Conservation (phyloP, 148 eudicot species). For the Oxyria digyna region DNA sequence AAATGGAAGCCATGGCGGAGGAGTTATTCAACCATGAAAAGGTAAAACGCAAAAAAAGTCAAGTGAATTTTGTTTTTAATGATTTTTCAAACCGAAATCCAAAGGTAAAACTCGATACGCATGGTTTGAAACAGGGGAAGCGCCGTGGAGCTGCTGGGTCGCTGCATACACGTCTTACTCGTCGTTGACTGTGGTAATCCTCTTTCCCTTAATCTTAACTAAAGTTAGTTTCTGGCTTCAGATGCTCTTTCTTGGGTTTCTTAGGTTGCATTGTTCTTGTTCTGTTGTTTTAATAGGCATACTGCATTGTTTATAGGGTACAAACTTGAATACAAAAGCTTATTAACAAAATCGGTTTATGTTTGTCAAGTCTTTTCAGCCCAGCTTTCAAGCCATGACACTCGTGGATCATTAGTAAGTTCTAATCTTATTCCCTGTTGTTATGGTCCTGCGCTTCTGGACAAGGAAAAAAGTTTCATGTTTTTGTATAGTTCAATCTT, state of each 20-base stretch:
- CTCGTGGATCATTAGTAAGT: too few species aligned
- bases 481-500: too few species aligned
- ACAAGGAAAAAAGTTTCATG: too few species aligned
- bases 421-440: too few species aligned
- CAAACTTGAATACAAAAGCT: too few species aligned
- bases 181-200: constrained; percentile 24
- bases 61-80: neutral
- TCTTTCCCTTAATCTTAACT: neutral
- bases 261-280: too few species aligned
- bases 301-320: too few species aligned
- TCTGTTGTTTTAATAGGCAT: too few species aligned
- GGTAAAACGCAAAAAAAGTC: constrained; percentile 40
- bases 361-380: too few species aligned
- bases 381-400: too few species aligned
- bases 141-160: constrained; percentile 49
- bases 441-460: too few species aligned
- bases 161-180: constrained; percentile 40
- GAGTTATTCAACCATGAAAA: constrained; percentile 70
- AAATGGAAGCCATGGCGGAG: constrained; percentile 90
- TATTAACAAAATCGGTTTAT: too few species aligned
- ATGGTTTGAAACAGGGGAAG: constrained; percentile 30
- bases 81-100: neutral
- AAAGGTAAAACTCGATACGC: neutral
- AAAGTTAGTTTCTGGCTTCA: neutral
- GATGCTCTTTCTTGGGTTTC: neutral